A percentile compares a stretch with the other conserved stretches of the same genome.
phyloP scores from a whole-genome alignment of 176 grass and related monocot genomes.

The Dendrocalamus sinicus region DNA sequence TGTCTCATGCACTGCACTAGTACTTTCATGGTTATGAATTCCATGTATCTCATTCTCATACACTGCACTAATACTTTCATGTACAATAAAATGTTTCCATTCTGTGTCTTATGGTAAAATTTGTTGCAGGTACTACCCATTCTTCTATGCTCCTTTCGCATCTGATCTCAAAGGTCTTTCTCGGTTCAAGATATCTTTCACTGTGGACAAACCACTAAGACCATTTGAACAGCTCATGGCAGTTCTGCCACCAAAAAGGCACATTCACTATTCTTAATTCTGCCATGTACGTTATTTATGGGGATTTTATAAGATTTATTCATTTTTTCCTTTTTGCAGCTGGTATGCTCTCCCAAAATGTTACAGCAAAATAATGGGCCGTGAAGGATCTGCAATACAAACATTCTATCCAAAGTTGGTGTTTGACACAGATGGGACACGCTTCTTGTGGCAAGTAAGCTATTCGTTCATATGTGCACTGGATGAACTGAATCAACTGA shows the following conservation, averaged over 20 bases:
- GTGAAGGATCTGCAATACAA: constrained; percentile 41
- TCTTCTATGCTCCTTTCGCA: constrained; percentile 57
- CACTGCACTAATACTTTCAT: no score
- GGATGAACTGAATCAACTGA: neutral
- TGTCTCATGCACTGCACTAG: neutral
- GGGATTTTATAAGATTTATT: neutral
- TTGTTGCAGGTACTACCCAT: constrained; percentile 63
- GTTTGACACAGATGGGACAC: constrained; percentile 61
- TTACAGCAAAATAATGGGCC: constrained; percentile 52
- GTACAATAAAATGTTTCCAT: neutral
- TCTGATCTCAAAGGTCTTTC: constrained; percentile 63
- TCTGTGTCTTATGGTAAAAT: neutral
- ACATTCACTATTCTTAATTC: no score
- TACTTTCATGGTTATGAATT: constrained; percentile 3
- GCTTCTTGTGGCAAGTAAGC: constrained; percentile 64
- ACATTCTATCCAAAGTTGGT: constrained; percentile 32
- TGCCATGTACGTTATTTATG: no score
- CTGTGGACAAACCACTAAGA: constrained; percentile 43
- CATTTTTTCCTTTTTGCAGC: constrained; percentile 18
- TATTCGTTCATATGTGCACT: neutral
- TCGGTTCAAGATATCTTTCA: constrained; percentile 53
- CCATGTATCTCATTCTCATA: no score
- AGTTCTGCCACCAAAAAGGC: constrained; percentile 5
- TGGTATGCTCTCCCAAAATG: constrained; percentile 38
- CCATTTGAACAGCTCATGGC: constrained; percentile 78